These are phyloP conservation scores for Eucalyptus melliodora DNA, from an alignment of 345 rosid genomes.

Conservation along the genomic window DNA sequence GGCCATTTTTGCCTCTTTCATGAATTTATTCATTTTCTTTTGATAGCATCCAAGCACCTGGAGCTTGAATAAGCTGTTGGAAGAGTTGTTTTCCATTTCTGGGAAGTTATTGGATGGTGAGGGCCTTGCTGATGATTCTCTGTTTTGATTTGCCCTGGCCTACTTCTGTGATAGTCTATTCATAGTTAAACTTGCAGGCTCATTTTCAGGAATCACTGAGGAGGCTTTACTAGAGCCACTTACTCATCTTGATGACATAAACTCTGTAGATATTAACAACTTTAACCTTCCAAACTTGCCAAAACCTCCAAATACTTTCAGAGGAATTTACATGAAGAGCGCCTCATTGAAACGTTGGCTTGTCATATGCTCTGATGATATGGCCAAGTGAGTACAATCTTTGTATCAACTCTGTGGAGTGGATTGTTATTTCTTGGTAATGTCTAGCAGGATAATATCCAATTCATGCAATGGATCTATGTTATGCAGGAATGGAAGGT, in stretches of 20 bases:
- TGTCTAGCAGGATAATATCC: not conserved
- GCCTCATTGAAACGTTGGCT: constrained; percentile 76
- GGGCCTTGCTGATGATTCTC: not conserved
- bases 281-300: constrained; percentile 72
- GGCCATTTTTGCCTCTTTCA: not conserved
- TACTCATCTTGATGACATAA: constrained; percentile 33
- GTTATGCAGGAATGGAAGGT: constrained; percentile 46
- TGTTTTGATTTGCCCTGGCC: not conserved
- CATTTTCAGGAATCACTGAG: constrained; percentile 39
- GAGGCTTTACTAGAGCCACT: constrained; percentile 47
- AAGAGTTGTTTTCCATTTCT: constrained; percentile 43
- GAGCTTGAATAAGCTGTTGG: constrained; percentile 61
- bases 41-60: constrained; percentile 72
- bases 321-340: constrained; percentile 69
- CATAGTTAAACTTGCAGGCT: constrained; percentile 16
- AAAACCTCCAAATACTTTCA: constrained; percentile 64
- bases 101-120: constrained; percentile 64
- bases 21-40: not conserved
- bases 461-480: not conserved
- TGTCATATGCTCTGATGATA: constrained; percentile 76
- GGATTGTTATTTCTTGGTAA: not conserved
- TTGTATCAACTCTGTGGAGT: not conserved
- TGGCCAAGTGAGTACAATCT: constrained; percentile 42
- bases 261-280: constrained; percentile 35
- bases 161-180: not conserved